Percentiles rank a stretch among this genome's conserved stretches.
Evolutionary conservation across 768 basidiomycete genomes (phyloP).

Genomic region (Leucosporidium creatinivorum): DNA sequence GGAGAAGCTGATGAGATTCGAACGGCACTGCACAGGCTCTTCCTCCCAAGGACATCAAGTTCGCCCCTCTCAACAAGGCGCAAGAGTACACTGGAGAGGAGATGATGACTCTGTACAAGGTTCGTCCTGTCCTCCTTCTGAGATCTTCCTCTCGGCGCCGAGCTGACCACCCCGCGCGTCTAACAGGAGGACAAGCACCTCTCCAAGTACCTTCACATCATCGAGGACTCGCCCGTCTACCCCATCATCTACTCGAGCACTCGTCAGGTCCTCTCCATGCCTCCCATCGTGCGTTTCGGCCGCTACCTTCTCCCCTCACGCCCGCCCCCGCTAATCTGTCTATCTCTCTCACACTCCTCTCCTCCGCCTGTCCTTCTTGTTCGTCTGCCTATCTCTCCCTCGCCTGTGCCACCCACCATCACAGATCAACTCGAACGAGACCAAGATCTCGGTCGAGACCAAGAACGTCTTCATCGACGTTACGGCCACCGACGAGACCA

Average conservation of each 20-base stretch:
- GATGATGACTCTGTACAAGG: slow-evolving; percentile 90
- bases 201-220: slow-evolving; percentile 78
- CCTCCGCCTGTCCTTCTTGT: not conserved
- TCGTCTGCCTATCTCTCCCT: not conserved
- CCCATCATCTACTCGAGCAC: slow-evolving; percentile 92
- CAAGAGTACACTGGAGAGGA: slow-evolving; percentile 77
- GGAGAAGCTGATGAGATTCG: not conserved
- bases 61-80: slow-evolving; percentile 73
- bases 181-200: slow-evolving; percentile 83
- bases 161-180: not conserved
- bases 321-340: not conserved
- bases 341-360: too few species aligned
- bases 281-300: slow-evolving; percentile 60
- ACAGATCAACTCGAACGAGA: slow-evolving; percentile 84
- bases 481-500: slow-evolving; percentile 93
- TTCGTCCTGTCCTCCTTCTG: slow-evolving; percentile 43
- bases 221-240: slow-evolving; percentile 89
- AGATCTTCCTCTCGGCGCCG: not conserved
- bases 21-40: slow-evolving; percentile 36
- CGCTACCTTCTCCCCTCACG: too few species aligned
- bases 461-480: slow-evolving; percentile 93
- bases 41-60: slow-evolving; percentile 81
- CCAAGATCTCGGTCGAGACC: slow-evolving; percentile 91
- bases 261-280: slow-evolving; percentile 87
- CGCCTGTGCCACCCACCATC: not conserved